Evolutionary conservation across 805 yeast genomes (phyloP).

Genomic region (Lipomyces spencermartinsiae): DNA sequence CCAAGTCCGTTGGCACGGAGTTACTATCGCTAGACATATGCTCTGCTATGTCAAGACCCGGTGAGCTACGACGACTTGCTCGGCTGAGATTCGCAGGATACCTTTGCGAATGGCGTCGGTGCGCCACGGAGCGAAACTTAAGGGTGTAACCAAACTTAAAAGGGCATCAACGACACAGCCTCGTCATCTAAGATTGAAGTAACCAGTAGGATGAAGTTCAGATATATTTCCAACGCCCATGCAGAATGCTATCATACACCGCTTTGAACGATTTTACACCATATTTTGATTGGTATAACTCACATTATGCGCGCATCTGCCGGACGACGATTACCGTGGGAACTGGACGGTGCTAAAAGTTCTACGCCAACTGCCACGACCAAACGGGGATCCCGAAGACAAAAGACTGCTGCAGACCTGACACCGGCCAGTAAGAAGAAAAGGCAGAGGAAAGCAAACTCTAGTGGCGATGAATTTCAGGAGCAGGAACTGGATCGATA

Average conservation of each 20-base stretch:
- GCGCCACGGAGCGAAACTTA: too few relatives aligned
- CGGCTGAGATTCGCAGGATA: background rate
- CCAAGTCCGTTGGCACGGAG: background rate
- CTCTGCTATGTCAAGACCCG: background rate
- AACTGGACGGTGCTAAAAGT: background rate
- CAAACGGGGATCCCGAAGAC: background rate
- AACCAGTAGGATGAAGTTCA: too few relatives aligned
- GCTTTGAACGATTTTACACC: background rate
- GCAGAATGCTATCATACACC: background rate
- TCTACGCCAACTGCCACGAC: background rate
- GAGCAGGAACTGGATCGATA: background rate
- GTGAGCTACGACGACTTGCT: background rate
- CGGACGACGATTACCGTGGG: conserved; percentile 2
- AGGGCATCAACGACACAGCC: too few relatives aligned
- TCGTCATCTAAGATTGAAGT: too few relatives aligned
- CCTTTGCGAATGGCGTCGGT: background rate
- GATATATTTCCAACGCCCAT: too few relatives aligned
- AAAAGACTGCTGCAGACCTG: background rate
- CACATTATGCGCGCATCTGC: background rate
- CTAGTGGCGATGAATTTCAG: background rate
- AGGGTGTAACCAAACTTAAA: too few relatives aligned
- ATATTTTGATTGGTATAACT: background rate
- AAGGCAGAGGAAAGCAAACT: background rate
- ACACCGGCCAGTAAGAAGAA: background rate
- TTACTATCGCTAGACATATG: background rate